Conservation (phyloP, 2,329 filamentous ascomycete species). For the Paecilomyces variotii region DNA sequence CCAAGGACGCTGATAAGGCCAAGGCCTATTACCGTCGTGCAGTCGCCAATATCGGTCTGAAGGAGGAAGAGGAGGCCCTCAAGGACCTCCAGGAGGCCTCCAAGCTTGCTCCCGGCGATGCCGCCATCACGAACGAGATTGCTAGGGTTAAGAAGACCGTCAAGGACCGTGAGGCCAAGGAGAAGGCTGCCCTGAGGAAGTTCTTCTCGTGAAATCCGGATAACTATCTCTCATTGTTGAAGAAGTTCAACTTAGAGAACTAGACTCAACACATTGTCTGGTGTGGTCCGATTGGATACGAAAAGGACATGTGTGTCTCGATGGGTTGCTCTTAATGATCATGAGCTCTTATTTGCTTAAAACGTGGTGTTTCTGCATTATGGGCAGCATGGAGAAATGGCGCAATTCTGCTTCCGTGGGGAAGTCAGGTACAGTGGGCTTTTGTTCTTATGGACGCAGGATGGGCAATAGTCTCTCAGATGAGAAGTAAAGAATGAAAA, state of each 20-base stretch:
- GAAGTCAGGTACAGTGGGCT: not conserved
- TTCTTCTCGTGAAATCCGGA: slow-evolving; percentile 58
- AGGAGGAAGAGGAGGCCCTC: slow-evolving; percentile 76
- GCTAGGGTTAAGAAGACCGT: slow-evolving; percentile 68
- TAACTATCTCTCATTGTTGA: not conserved
- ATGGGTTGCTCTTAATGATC: slow-evolving; percentile 1
- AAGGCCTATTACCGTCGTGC: slow-evolving; percentile 85
- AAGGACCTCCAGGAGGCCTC: slow-evolving; percentile 68
- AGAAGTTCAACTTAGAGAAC: not conserved
- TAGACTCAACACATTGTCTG: not conserved
- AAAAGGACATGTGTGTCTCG: not conserved
- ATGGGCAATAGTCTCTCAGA: not conserved
- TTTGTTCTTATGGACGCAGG: not conserved
- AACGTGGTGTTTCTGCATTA: not conserved
- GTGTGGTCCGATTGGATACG: not conserved
- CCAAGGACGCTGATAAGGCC: slow-evolving; percentile 66
- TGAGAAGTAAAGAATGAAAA: not conserved
- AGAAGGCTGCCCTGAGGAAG: slow-evolving; percentile 88
- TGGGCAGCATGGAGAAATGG: not conserved
- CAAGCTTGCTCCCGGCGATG: slow-evolving; percentile 66
- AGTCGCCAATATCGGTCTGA: slow-evolving; percentile 63
- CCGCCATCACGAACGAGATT: slow-evolving; percentile 66
- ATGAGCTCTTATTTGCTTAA: not conserved
- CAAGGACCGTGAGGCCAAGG: slow-evolving; percentile 67
- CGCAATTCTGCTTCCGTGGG: not conserved